Conservation (phyloP, 306 rosid species). For the Trifolium fragiferum region DNA sequence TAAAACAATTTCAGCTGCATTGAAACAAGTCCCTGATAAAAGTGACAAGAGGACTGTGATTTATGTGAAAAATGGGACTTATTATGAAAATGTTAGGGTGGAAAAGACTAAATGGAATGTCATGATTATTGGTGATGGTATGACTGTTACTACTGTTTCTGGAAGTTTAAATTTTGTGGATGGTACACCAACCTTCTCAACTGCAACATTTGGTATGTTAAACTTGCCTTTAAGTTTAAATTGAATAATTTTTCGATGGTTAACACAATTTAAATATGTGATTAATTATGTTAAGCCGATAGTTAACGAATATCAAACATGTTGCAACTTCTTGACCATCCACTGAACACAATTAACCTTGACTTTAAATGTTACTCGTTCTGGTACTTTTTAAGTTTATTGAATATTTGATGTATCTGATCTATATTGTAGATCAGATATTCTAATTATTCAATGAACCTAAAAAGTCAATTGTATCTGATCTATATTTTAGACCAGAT, state of each 20-base stretch:
- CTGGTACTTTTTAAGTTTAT: too few species aligned
- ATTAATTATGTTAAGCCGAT: too few species aligned
- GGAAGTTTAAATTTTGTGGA: conserved; percentile 62
- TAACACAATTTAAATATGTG: too few species aligned
- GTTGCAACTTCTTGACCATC: too few species aligned
- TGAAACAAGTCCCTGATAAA: conserved; percentile 55
- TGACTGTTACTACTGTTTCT: conserved; percentile 61
- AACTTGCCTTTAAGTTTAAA: not conserved
- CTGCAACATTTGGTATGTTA: conserved; percentile 77
- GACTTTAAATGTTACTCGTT: too few species aligned
- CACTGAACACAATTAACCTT: too few species aligned
- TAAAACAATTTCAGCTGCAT: conserved; percentile 61
- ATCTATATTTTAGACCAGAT: too few species aligned
- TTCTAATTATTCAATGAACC: too few species aligned
- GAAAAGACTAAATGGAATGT: conserved; percentile 74
- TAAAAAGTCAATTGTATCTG: too few species aligned
- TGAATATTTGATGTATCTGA: too few species aligned
- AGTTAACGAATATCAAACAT: too few species aligned
- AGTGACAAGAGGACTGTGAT: conserved; percentile 69
- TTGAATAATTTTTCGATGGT: not conserved
- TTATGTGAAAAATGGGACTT: conserved; percentile 70
- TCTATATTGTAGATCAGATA: too few species aligned
- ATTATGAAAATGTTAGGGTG: conserved; percentile 69
- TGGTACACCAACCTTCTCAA: conserved; percentile 81
- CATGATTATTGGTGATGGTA: conserved; percentile 80